Conservation (phyloP, 1,284 basidiomycete genomes). For the Trichosporon sp. region DNA sequence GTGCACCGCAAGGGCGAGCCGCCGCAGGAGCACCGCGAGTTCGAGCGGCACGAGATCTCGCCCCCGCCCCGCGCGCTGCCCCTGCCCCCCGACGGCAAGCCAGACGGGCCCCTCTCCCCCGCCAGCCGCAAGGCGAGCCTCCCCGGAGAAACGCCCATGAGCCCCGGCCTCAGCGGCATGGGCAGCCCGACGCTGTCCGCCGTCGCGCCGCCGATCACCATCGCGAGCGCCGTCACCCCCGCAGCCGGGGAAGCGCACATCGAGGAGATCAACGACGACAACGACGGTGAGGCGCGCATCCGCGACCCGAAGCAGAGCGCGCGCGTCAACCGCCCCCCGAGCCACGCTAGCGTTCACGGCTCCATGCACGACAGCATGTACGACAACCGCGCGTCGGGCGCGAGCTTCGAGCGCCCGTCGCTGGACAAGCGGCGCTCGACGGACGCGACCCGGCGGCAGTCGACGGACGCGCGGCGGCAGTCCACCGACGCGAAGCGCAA, state of each 20-base stretch:
- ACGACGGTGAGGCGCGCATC: not conserved
- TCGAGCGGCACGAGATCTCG: not conserved
- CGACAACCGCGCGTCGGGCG: not conserved
- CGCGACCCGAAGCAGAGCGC: not conserved
- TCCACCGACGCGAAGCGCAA: not conserved
- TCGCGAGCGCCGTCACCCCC: not conserved
- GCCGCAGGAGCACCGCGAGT: not conserved
- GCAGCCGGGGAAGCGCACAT: not conserved
- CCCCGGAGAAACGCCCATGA: no score
- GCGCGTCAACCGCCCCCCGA: not conserved
- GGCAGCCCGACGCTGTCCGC: not conserved
- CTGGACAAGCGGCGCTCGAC: not conserved
- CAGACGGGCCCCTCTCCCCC: not conserved
- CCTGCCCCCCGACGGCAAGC: not conserved
- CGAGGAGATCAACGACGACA: not conserved
- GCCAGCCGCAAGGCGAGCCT: not conserved
- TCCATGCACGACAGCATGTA: conserved; percentile 1
- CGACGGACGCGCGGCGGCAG: no score
- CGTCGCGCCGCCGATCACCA: not conserved
- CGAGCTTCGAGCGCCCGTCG: not conserved
- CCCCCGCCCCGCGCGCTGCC: not conserved
- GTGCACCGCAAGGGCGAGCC: not conserved
- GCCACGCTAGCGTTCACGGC: not conserved
- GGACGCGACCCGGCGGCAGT: not conserved
- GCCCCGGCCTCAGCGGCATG: not conserved